Conservation (phyloP, 2,329 filamentous ascomycete species). For the Pseudogymnoascus sp. region DNA sequence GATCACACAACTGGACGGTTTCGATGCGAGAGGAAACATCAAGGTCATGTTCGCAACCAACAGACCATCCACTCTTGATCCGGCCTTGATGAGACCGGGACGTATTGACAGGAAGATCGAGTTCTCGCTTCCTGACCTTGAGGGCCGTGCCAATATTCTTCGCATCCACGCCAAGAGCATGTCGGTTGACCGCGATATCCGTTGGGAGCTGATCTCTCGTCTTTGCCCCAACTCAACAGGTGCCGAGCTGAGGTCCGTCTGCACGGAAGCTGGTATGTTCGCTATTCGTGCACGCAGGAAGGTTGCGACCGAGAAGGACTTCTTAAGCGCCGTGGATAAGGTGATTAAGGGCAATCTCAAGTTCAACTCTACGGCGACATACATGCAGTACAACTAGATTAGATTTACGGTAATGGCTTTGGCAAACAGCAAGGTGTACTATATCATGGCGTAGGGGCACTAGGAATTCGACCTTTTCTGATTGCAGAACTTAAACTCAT, state of each 20-base stretch:
- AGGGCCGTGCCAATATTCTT: conserved; percentile 93
- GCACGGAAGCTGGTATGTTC: conserved; percentile 98
- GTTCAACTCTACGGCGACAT: conserved; percentile 97
- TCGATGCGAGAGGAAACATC: conserved; percentile 94
- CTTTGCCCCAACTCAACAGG: conserved; percentile 96
- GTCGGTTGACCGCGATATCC: conserved; percentile 97
- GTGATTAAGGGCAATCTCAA: conserved; percentile 99
- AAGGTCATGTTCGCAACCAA: conserved; percentile 99
- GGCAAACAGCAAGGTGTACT: conserved; percentile 11
- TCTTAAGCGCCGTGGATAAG: conserved; percentile 95
- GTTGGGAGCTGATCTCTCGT: conserved; percentile 97
- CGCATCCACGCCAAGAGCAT: conserved; percentile 99
- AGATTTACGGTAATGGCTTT: conserved; percentile 10
- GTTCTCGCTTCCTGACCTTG: conserved; percentile 93
- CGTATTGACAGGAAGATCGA: conserved; percentile 99
- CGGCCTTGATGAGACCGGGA: conserved; percentile 92
- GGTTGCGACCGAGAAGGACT: conserved; percentile 98
- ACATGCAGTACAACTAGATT: conserved; percentile 95
- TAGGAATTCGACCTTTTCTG: conserved; percentile 10
- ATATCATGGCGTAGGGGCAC: conserved; percentile 10
- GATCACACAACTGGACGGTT: conserved; percentile 93
- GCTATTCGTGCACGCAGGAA: conserved; percentile 91
- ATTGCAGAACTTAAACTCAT: conserved; percentile 9
- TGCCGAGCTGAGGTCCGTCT: conserved; percentile 91
- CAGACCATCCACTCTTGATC: conserved; percentile 87